A percentile compares a stretch with the other conserved stretches of the same genome.
Evolutionary conservation across 1,284 basidiomycete genomes (phyloP).

Genomic region (Trametes hirsuta): DNA sequence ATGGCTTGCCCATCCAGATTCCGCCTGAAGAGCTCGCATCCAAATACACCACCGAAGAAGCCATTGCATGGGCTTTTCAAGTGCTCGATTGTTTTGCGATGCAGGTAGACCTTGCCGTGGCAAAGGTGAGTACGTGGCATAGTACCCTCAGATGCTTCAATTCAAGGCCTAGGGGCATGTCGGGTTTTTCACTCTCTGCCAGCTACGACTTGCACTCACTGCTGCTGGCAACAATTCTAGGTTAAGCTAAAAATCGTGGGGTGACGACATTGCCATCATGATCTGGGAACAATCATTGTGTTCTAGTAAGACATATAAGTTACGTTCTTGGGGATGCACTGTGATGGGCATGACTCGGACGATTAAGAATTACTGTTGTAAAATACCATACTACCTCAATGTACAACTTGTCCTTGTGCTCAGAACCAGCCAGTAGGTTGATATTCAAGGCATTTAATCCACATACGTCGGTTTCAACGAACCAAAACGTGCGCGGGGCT

Average conservation of each 20-base stretch:
- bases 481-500: conserved; percentile 32
- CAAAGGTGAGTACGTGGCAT: background rate
- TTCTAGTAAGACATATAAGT: too few relatives aligned
- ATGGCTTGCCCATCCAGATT: background rate
- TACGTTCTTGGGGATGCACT: too few relatives aligned
- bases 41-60: background rate
- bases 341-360: too few relatives aligned
- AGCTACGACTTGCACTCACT: background rate
- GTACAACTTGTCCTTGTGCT: too few relatives aligned
- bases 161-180: background rate
- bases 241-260: background rate
- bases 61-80: background rate
- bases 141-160: background rate
- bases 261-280: too few relatives aligned
- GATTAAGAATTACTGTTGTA: too few relatives aligned
- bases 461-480: conserved; percentile 38
- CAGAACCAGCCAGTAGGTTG: too few relatives aligned
- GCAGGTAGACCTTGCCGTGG: background rate
- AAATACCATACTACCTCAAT: too few relatives aligned
- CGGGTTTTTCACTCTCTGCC: background rate
- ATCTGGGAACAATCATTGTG: too few relatives aligned
- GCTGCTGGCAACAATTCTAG: background rate
- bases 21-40: too few relatives aligned
- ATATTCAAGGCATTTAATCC: background rate
- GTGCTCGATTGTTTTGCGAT: background rate